Evolutionary conservation across 148 eudicot genomes (phyloP).

Genomic region (Chenopodium quinoa): DNA sequence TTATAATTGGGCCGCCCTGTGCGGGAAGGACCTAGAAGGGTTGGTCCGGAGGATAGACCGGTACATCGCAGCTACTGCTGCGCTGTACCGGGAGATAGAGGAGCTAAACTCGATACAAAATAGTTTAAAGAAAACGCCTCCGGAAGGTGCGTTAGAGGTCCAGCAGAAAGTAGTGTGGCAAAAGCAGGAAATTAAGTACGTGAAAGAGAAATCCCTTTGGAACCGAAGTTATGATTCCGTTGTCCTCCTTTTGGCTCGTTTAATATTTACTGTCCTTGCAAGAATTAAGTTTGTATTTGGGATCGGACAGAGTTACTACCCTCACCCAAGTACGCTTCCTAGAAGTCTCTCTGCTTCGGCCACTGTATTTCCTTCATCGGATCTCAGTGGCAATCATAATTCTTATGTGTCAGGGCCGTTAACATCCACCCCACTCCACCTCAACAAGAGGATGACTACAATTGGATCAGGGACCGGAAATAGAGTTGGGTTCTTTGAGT

Average conservation of each 20-base stretch:
- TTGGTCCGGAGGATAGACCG: constrained; percentile 50
- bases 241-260: constrained; percentile 44
- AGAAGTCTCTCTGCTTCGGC: constrained; percentile 80
- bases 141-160: constrained; percentile 39
- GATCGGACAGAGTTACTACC: constrained; percentile 35
- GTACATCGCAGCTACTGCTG: constrained; percentile 45
- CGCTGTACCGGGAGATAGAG: constrained; percentile 66
- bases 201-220: constrained; percentile 73
- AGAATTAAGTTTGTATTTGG: constrained; percentile 80
- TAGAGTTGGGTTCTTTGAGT: constrained; percentile 45
- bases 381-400: constrained; percentile 14
- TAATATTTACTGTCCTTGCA: constrained; percentile 58
- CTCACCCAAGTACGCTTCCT: constrained; percentile 40
- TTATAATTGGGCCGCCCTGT: constrained; percentile 44
- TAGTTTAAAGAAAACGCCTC: constrained; percentile 14
- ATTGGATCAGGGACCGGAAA: neutral
- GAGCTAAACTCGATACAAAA: constrained; percentile 35
- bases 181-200: constrained; percentile 58
- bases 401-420: constrained; percentile 20
- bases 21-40: constrained; percentile 56
- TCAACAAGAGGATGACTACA: neutral
- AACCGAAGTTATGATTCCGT: constrained; percentile 55
- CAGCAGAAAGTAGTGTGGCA: constrained; percentile 69
- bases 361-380: constrained; percentile 52
- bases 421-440: constrained; percentile 3